Evolutionary conservation across 345 rosid species (phyloP), one percentile per base, ranked within the genome.

Genomic region (Eucalyptus guilfoylei): DNA sequence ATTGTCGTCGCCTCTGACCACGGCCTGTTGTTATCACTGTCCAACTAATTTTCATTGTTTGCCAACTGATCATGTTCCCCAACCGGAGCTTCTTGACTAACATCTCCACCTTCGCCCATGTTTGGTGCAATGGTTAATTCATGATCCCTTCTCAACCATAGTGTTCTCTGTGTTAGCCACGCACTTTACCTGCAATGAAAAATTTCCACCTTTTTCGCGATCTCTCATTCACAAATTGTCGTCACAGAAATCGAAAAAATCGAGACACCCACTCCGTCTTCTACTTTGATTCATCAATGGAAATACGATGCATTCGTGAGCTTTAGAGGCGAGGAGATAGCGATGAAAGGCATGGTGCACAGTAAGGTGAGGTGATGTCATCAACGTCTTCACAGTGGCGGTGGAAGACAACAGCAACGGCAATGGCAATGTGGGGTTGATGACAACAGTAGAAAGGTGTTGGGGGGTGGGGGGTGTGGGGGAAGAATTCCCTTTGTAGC

Each of bases 21-120:
- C 2, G 4, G 15, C 28, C 1, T 0, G 15, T 76, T 52, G 58
- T 52, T 52, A 19, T 6, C 11, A 4, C 40, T 0, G 5, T 52
- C 40, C 40, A n/a, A n/a, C 19, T n/a, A 1, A 67, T 67, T 16
- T 12, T 37, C 47, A 34, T 10, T 4, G n/a, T n/a, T n/a, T n/a
- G n/a, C n/a, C n/a, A n/a, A n/a, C n/a, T n/a, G n/a, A n/a, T n/a
- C n/a, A n/a, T n/a, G n/a, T n/a, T n/a, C n/a, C n/a, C n/a, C n/a
- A n/a, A n/a, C n/a, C n/a, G n/a, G n/a, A n/a, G n/a, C n/a, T n/a
- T n/a, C n/a, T n/a, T n/a, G n/a, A n/a, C n/a, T n/a, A n/a, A n/a
- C n/a, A n/a, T n/a, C n/a, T n/a, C n/a, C n/a, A n/a, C n/a, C n/a
- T n/a, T n/a, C n/a, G n/a, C n/a, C n/a, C n/a, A n/a, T n/a, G n/a